Evolutionary conservation across 768 basidiomycete genomes (phyloP), one percentile per base, ranked within the genome.

Genomic region (Trichaptum fuscoviolaceum): DNA sequence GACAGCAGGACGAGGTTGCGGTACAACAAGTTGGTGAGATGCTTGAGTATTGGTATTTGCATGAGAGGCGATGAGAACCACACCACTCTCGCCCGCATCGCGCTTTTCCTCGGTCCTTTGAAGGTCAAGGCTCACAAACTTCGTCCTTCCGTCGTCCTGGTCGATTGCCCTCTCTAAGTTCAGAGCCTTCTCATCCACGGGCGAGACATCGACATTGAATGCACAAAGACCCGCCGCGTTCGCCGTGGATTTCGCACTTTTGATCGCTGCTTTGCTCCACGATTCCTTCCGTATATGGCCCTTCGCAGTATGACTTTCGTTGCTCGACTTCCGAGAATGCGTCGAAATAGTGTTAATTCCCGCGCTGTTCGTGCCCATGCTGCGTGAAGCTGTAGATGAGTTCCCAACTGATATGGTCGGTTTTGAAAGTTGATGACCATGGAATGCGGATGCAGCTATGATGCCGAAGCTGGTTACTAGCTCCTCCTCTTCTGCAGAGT

Each of bases 361-460:
- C 8, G 24, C 15, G 9, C 25, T 34, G 59, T 25, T 25, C 59
- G 59, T 61, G 15, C 25, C 24, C 15, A 61, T 61, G 15, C 42
- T 52, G 20, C 42, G 42, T 52, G 42, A 52, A 20, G 15, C 42
- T 52, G 42, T 52, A 12, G 24, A 67, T 67, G 70, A 5, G 73
- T 67, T 65, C 75, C 73, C 26, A 7, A 27, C 73, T 73, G 58
- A 76, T 69, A 79, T 71, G 23, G 77, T 76, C 0, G 88, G 86
- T 34, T 85, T 79, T 23, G 82, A 70, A 58, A 81, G 76, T 76
- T 92, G 91, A 69, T 81, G 84, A 4, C 91, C 91, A 0, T 91
- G 78, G 42, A 87, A 79, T 0, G 90, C 87, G 23, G 86, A 83
- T 2, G 88, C 85, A 10, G 90, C 84, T 61, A 93, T 81, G 69